Evolutionary conservation across 306 rosid genomes (phyloP), one percentile per base, ranked within the genome.

Genomic region (Trichosanthes cucumerina): DNA sequence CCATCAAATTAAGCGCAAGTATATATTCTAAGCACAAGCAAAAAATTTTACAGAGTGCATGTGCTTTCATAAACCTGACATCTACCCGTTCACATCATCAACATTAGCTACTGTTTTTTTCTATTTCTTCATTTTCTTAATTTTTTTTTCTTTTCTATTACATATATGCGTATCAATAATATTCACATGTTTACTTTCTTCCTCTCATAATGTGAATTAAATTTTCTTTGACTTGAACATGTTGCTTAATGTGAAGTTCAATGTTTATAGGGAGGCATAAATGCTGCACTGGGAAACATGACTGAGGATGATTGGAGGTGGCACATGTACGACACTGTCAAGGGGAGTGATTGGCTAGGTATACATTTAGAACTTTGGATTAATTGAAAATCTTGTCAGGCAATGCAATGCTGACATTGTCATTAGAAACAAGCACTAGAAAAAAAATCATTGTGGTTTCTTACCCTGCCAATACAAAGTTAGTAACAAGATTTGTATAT

Each of bases 261-360:
- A 80, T 63, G 80, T 82, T 63, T 72, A 24, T 18, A 93, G 98
- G 98, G 98, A 57, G 96, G 98, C 80, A 93, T 93, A 81, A 93
- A 93, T 87, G 98, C 98, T 85, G 98, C 98, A 46, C 78, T 93
- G 80, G 98, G 96, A 79, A 90, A 93, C 78, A 90, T 93, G 98
- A 59, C 84, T 11, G 98, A 91, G 86, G 98, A 93, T 86, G 98
- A 93, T 87, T 93, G 98, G 98, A 91, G 96, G 89, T 93, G 98
- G 98, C 98, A 93, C 88, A 91, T 93, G 96, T 93, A 93, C 39
- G 98, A 91, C 86, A 93, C 98, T 13, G 98, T 93, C 83, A 93
- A 93, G 81, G 98, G 98, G 87, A 93, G 98, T 76, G 98, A 93
- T 80, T 93, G 98, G 98, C 88, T 93, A 65, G 98, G 98, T 91